Base-by-base conservation (phyloP, 352 stramenopile species). In the Globisporangium spiculum region DNA sequence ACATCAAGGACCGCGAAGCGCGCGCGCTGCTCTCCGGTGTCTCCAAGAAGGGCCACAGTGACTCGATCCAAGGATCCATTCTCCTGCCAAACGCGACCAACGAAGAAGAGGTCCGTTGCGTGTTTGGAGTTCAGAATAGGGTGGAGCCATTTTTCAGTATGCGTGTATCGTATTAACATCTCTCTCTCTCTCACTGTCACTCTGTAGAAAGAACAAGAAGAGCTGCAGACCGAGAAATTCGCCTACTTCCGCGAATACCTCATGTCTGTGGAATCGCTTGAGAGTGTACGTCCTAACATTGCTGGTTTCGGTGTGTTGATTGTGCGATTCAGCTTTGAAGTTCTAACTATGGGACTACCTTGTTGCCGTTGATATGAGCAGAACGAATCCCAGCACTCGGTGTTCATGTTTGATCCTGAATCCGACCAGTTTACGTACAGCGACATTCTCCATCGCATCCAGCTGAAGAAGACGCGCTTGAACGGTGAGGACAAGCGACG, bases 231-330 rank as follows among this genome's bases (percentile, higher is more conserved):
- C 24, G 86, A 95, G 63, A 95, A 93, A 73, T 95, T 93, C 63
- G 84, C 79, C 2, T 95, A 88, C 66, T 90, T 88, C 57, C 84
- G 88, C 67, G 88, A 95, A 61, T 95, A 95, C 65, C 78, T 90
- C 60, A 77, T 93, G 72, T 80, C 84, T 34, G 79, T 92, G 57
- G 77, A 92, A 32, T 75, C 74, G 26, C 80, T 93, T 27, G 84
- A 91, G 50, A 86, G 73, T 59, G 85, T 93, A 81, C 67, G 85
- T 88, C 22, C 7, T 59, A 24, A 32, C 1, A 32, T 18, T 56
- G n/a, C 9, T 67, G 12, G 7, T 10, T 60, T 9, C 38, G n/a
- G 44, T 14, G 14, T 36, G 9, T 7, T 32, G 27, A 32, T 16
- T 52, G 26, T 66, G 53, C 6, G 6, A n/a, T 22, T 7, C 44